These are phyloP conservation scores for Hypoxylon sp. DNA, from an alignment of 2,329 filamentous ascomycete genomes.

Conservation along the genomic window DNA sequence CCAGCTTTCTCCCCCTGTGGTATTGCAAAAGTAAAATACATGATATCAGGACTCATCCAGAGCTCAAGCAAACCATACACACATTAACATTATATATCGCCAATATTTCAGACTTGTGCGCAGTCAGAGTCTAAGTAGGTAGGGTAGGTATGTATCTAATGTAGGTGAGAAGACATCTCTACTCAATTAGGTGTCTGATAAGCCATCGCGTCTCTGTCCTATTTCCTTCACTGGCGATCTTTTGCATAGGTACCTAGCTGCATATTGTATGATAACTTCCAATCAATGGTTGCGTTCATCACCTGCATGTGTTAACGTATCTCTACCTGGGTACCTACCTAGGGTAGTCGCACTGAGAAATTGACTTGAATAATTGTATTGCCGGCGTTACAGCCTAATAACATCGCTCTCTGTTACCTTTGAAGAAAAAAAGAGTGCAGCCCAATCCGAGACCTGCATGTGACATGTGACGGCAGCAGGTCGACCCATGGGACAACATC, in stretches of 20 bases:
- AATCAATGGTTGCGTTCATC: not conserved
- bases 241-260: not conserved
- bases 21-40: constrained; percentile 15
- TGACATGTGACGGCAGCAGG: constrained; percentile 37
- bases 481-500: constrained; percentile 13
- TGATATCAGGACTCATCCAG: constrained; percentile 12
- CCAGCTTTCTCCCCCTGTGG: not conserved
- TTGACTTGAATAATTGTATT: constrained; percentile 4
- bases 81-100: too few relatives aligned
- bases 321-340: not conserved
- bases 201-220: constrained; percentile 16
- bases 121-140: not conserved
- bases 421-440: constrained; percentile 21
- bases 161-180: too few relatives aligned
- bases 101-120: too few relatives aligned
- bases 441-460: constrained; percentile 39
- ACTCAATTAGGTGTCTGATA: not conserved
- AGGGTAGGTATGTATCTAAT: not conserved
- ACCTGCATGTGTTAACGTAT: constrained; percentile 2
- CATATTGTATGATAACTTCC: not conserved
- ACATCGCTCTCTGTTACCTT: constrained; percentile 18
- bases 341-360: constrained; percentile 5
- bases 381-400: constrained; percentile 23
- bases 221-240: constrained; percentile 24
- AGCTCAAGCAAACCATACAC: constrained; percentile 3